Conservation (phyloP, 345 rosid species). For the Salix viminalis region DNA sequence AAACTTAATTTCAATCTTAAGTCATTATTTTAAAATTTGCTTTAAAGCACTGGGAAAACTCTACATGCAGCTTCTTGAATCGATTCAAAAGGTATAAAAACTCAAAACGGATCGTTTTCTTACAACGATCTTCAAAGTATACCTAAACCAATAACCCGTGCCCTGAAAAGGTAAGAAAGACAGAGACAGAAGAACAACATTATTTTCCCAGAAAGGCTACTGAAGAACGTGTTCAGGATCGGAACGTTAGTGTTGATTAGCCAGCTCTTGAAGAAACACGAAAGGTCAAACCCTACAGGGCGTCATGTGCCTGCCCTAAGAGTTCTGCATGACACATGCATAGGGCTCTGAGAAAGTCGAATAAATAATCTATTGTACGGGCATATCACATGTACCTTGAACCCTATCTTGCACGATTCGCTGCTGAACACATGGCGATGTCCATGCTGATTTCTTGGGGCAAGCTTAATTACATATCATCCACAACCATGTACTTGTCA, state of each 20-base stretch:
- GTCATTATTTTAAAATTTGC: no score
- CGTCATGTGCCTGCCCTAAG: conserved; percentile 9
- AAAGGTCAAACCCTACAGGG: neutral
- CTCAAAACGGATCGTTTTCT: no score
- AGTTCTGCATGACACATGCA: neutral
- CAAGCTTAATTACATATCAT: neutral
- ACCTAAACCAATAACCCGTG: neutral
- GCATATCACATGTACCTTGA: conserved; percentile 3
- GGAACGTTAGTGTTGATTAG: neutral
- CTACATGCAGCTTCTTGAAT: no score
- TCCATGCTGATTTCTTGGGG: neutral
- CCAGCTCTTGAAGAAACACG: neutral
- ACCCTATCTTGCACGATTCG: neutral
- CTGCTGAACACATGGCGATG: conserved; percentile 7
- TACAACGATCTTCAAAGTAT: no score
- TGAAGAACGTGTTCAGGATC: neutral
- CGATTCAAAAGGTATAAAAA: no score
- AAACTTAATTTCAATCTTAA: no score
- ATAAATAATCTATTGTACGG: neutral
- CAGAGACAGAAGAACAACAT: no score
- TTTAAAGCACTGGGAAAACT: no score
- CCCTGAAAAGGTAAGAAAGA: neutral
- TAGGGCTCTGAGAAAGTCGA: neutral
- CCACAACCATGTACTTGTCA: neutral
- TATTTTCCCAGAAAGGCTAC: neutral